Evolutionary conservation across 2,329 filamentous ascomycete species (phyloP).

Genomic region (Cladosporium sp.): DNA sequence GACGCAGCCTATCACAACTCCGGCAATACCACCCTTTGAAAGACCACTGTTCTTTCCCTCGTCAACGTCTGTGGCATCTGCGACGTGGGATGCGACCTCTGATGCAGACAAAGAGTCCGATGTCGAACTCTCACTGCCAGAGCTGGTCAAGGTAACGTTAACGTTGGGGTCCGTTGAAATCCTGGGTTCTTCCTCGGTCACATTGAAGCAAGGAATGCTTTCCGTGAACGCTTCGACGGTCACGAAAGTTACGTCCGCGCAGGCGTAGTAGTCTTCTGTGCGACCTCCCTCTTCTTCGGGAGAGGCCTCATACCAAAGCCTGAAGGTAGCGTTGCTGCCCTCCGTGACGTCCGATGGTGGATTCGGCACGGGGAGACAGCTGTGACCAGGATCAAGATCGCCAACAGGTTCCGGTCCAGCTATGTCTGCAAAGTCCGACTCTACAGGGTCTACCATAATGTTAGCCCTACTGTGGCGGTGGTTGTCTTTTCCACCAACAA

Average conservation of each 20-base stretch:
- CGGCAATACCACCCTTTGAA: constrained; percentile 45
- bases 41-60: constrained; percentile 28
- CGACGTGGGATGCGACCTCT: constrained; percentile 3
- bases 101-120: constrained; percentile 14
- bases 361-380: constrained; percentile 33
- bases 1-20: constrained; percentile 40
- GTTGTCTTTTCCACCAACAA: constrained; percentile 22
- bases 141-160: constrained; percentile 29
- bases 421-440: constrained; percentile 41
- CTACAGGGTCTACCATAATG: constrained; percentile 39
- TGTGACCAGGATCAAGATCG: constrained; percentile 34
- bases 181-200: constrained; percentile 41
- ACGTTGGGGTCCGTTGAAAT: constrained; percentile 26
- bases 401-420: constrained; percentile 38
- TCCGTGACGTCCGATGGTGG: constrained; percentile 36
- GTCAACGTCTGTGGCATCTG: constrained; percentile 8
- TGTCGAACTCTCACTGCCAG: constrained; percentile 21
- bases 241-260: constrained; percentile 49
- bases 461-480: constrained; percentile 26
- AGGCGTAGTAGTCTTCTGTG: constrained; percentile 49
- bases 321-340: constrained; percentile 48
- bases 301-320: constrained; percentile 43
- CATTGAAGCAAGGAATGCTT: constrained; percentile 50
- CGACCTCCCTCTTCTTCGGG: constrained; percentile 40
- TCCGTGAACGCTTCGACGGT: constrained; percentile 41